Conservation (phyloP, 2,329 filamentous ascomycete genomes). For the Didymella pinodella region DNA sequence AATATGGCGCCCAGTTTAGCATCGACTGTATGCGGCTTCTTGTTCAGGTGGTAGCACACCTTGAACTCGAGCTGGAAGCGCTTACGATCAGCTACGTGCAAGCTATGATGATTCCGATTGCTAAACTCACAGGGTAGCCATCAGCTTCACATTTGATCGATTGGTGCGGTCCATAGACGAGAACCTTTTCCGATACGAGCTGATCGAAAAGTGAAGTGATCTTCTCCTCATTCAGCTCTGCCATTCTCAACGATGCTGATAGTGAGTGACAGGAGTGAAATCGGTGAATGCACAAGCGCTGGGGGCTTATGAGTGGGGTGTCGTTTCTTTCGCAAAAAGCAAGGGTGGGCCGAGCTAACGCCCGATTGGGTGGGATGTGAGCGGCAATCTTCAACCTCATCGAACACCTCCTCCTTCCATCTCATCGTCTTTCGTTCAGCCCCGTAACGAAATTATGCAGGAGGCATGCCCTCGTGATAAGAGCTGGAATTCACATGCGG, state of each 20-base stretch:
- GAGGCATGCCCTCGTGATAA: background rate
- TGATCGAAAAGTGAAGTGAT: conserved; percentile 35
- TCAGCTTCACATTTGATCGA: conserved; percentile 26
- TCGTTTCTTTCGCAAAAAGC: background rate
- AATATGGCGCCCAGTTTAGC: conserved; percentile 29
- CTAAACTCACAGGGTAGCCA: conserved; percentile 38
- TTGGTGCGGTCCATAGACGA: conserved; percentile 37
- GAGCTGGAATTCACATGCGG: background rate
- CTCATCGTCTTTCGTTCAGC: background rate
- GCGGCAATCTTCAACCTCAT: background rate
- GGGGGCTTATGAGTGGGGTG: conserved; percentile 2
- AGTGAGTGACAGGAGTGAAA: background rate
- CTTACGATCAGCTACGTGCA: conserved; percentile 4
- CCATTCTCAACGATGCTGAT: conserved; percentile 16
- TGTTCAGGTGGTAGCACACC: conserved; percentile 39
- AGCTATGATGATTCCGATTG: background rate
- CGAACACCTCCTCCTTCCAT: background rate
- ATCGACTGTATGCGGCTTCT: conserved; percentile 42
- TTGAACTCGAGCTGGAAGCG: conserved; percentile 43
- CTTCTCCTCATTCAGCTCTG: conserved; percentile 20
- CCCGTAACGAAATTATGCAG: background rate
- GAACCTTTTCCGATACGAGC: conserved; percentile 34
- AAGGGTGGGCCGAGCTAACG: background rate
- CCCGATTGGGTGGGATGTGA: background rate
- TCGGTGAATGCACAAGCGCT: background rate